These are phyloP conservation scores for Penicillium tannophilum DNA, from an alignment of 495 filamentous ascomycete genomes.

Conservation along the genomic window DNA sequence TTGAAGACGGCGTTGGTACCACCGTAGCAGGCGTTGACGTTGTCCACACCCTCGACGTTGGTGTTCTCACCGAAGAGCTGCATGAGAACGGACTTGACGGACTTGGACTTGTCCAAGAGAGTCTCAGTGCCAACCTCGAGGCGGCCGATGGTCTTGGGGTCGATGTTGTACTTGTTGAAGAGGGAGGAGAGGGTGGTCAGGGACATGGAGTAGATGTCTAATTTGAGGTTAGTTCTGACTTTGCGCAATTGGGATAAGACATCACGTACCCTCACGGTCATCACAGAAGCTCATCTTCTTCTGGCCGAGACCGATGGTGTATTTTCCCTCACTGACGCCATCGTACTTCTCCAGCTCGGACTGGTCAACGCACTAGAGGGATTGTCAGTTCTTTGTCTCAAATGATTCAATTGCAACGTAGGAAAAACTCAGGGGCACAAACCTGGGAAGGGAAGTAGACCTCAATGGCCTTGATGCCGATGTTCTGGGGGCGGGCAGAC, in stretches of 20 bases:
- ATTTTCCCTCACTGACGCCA: conserved; percentile 91
- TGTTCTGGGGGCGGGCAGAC: conserved; percentile 89
- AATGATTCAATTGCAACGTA: too few species aligned
- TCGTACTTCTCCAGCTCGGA: conserved; percentile 96
- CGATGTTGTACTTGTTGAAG: conserved; percentile 90
- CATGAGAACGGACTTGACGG: conserved; percentile 99
- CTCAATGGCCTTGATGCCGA: conserved; percentile 99
- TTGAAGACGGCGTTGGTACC: conserved; percentile 98
- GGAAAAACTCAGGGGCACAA: neutral
- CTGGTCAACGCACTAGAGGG: conserved; percentile 89
- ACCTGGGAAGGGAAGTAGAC: conserved; percentile 98
- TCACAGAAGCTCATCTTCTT: conserved; percentile 99
- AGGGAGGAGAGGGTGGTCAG: conserved; percentile 89
- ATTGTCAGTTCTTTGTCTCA: conserved; percentile 20
- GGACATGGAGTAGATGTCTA: conserved; percentile 97
- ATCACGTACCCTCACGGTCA: conserved; percentile 85
- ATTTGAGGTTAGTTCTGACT: neutral
- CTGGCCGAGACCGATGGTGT: conserved; percentile 99
- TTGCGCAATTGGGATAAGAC: neutral
- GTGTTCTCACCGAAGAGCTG: conserved; percentile 89
- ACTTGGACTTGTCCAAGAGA: conserved; percentile 98
- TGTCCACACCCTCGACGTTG: conserved; percentile 96
- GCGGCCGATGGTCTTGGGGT: conserved; percentile 85
- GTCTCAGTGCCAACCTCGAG: conserved; percentile 99
- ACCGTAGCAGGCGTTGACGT: conserved; percentile 96